phyloP scores from a whole-genome alignment of 305 asterid species.

The Fraxinus sp. region DNA sequence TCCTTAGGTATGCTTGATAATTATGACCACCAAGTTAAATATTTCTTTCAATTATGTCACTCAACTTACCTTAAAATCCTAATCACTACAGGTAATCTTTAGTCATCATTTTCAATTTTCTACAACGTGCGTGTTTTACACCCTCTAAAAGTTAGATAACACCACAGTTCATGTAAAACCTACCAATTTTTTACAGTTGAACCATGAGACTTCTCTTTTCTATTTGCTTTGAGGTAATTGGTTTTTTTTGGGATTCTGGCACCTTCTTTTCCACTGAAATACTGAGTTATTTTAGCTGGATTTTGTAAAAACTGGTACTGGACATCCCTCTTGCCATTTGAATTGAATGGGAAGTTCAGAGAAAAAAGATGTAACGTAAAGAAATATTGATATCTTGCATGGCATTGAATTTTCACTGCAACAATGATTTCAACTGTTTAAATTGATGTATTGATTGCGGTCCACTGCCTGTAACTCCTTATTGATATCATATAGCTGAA shows the following conservation, averaged over 20 bases:
- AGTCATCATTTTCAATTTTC: neutral
- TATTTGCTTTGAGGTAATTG: neutral
- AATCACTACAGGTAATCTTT: neutral
- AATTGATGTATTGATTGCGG: neutral
- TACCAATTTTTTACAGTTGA: neutral
- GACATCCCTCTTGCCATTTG: neutral
- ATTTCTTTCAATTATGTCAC: neutral
- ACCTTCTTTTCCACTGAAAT: too few species aligned
- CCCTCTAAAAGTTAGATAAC: neutral
- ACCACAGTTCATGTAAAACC: neutral
- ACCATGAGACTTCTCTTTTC: too few species aligned
- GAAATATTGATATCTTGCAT: neutral
- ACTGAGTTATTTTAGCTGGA: neutral
- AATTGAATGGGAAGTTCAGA: neutral
- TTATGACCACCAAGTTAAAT: neutral
- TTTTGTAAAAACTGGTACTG: neutral
- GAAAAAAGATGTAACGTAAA: neutral
- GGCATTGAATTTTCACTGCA: neutral
- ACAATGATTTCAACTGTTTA: neutral
- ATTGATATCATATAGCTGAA: neutral
- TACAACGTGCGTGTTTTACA: neutral
- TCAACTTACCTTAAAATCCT: neutral
- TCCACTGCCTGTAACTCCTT: neutral
- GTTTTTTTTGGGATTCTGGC: neutral
- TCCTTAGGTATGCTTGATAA: neutral